These are phyloP conservation scores for Nannizziopsis barbatae DNA, from an alignment of 2,329 filamentous ascomycete genomes.

Conservation along the genomic window DNA sequence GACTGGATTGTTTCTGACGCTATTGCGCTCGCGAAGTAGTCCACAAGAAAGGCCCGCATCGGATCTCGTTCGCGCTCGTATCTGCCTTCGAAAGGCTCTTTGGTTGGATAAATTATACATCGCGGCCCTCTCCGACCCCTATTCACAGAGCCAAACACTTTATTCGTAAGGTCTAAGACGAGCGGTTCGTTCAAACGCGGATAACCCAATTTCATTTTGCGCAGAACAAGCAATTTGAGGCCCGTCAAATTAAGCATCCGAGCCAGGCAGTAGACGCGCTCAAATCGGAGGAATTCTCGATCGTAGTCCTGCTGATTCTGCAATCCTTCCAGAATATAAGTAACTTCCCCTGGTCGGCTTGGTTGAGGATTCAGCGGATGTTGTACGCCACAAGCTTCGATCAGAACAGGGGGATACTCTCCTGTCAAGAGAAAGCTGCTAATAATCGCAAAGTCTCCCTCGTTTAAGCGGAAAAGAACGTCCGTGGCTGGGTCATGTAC, in stretches of 20 bases:
- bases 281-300: slow-evolving; percentile 5
- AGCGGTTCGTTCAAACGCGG: background rate
- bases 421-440: slow-evolving; percentile 6
- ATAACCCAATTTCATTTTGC: slow-evolving; percentile 8
- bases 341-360: background rate
- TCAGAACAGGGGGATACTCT: slow-evolving; percentile 6
- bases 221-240: slow-evolving; percentile 6
- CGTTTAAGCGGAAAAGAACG: background rate
- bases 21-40: slow-evolving; percentile 6
- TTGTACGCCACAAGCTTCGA: background rate
- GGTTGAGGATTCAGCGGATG: background rate
- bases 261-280: slow-evolving; percentile 6
- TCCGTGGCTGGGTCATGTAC: background rate
- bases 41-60: slow-evolving; percentile 8
- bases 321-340: slow-evolving; percentile 10
- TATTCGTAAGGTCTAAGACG: slow-evolving; percentile 5
- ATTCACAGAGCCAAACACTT: slow-evolving; percentile 1
- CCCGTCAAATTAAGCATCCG: slow-evolving; percentile 3
- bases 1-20: background rate
- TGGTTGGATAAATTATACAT: background rate
- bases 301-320: slow-evolving; percentile 4
- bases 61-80: slow-evolving; percentile 9
- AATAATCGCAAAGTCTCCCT: background rate
- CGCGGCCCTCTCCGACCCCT: background rate
- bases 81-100: background rate